phyloP scores from a whole-genome alignment of 2,329 filamentous ascomycete species.

The Dryadomyces quercivorus region DNA sequence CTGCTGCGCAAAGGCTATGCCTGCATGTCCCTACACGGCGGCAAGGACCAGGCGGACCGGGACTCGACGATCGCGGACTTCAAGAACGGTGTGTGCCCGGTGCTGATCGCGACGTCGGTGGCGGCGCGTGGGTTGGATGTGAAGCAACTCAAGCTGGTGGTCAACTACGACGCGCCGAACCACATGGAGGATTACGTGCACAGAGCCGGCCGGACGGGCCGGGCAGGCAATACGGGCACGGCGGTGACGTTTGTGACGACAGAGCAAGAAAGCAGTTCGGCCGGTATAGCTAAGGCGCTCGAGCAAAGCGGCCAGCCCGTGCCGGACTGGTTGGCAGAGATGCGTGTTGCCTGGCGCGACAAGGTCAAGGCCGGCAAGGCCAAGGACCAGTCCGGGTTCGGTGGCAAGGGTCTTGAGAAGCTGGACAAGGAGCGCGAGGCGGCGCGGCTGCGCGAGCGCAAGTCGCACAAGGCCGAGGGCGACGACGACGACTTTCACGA shows the following conservation, averaged over 20 bases:
- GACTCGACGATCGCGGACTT: conserved; percentile 89
- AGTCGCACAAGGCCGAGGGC: conserved; percentile 79
- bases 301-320: conserved; percentile 80
- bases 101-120: conserved; percentile 89
- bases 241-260: conserved; percentile 90
- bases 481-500: conserved; percentile 65
- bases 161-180: conserved; percentile 91
- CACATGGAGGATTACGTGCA: conserved; percentile 96
- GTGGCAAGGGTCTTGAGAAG: conserved; percentile 84
- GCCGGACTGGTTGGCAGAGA: conserved; percentile 54
- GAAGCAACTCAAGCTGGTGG: conserved; percentile 86
- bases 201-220: conserved; percentile 82
- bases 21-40: conserved; percentile 87
- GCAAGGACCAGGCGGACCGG: conserved; percentile 85
- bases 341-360: conserved; percentile 64
- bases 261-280: conserved; percentile 81
- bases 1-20: conserved; percentile 76
- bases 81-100: conserved; percentile 79
- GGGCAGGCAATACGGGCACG: conserved; percentile 87
- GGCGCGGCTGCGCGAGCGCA: conserved; percentile 73
- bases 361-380: conserved; percentile 90
- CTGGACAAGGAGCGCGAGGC: conserved; percentile 86
- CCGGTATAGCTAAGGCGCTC: conserved; percentile 82
- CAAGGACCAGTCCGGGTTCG: conserved; percentile 82
- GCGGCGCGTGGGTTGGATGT: conserved; percentile 92